Percentiles rank a stretch among this genome's conserved stretches.
phyloP scores from a whole-genome alignment of 345 rosid species.

The Ceriops tagal region DNA sequence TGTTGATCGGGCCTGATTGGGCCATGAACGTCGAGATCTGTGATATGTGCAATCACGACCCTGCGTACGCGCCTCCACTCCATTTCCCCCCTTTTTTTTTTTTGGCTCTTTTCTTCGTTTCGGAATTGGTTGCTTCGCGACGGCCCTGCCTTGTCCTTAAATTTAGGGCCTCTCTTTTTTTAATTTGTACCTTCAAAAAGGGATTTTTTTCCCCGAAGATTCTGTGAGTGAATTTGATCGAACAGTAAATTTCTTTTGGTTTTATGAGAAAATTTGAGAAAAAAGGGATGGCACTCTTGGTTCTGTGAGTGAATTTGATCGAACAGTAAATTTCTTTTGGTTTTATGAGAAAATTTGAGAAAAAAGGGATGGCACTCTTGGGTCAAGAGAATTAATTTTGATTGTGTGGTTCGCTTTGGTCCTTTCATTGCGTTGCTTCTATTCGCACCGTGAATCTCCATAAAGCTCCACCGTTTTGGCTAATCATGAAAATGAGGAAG shows the following conservation, averaged over 20 bases:
- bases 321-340: constrained; percentile 7
- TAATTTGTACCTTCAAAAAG: too few species aligned
- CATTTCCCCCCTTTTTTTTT: not conserved
- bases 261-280: not conserved
- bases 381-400: not conserved
- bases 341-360: not conserved
- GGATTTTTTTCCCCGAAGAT: not conserved
- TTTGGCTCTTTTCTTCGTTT: not conserved
- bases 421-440: not conserved
- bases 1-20: constrained; percentile 99
- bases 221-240: constrained; percentile 6
- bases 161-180: too few species aligned
- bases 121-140: not conserved
- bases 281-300: not conserved
- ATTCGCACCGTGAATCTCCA: not conserved
- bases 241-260: constrained; percentile 8
- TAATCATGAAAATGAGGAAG: not conserved
- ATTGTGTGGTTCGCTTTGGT: not conserved
- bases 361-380: too few species aligned
- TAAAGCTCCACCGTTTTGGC: too few species aligned
- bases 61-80: constrained; percentile 30
- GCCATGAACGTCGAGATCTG: constrained; percentile 99
- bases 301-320: constrained; percentile 18
- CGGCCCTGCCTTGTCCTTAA: too few species aligned
- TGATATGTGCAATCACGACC: constrained; percentile 93